Evolutionary conservation across 768 basidiomycete genomes (phyloP).

Genomic region (Boletus rubroflammeus): DNA sequence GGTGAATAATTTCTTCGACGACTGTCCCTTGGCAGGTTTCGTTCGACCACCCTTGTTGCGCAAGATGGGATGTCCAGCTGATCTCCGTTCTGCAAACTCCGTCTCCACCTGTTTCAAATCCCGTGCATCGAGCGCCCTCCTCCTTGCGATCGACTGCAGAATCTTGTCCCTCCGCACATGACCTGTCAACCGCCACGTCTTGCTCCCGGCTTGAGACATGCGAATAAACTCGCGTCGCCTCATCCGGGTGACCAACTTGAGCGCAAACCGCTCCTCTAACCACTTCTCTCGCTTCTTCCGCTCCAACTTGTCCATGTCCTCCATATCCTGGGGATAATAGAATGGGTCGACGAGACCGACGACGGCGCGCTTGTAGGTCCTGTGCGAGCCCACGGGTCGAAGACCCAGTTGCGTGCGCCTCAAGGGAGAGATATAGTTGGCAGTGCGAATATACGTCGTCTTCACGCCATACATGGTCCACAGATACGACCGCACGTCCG

Average conservation of each 20-base stretch:
- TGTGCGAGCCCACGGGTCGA: slow-evolving; percentile 34
- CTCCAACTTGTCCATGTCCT: slow-evolving; percentile 67
- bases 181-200: slow-evolving; percentile 39
- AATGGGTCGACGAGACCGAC: slow-evolving; percentile 92
- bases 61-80: slow-evolving; percentile 22
- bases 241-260: slow-evolving; percentile 35
- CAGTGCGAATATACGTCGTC: slow-evolving; percentile 94
- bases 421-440: slow-evolving; percentile 72
- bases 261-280: slow-evolving; percentile 59
- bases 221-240: slow-evolving; percentile 34
- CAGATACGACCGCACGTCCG: slow-evolving; percentile 86
- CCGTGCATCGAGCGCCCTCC: slow-evolving; percentile 41
- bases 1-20: slow-evolving; percentile 8
- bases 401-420: slow-evolving; percentile 29
- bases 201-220: slow-evolving; percentile 35
- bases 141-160: slow-evolving; percentile 46
- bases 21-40: slow-evolving; percentile 1
- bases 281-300: slow-evolving; percentile 53
- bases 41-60: slow-evolving; percentile 15
- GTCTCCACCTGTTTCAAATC: slow-evolving; percentile 37
- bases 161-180: slow-evolving; percentile 47
- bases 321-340: slow-evolving; percentile 81
- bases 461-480: slow-evolving; percentile 80
- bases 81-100: slow-evolving; percentile 26
- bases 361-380: slow-evolving; percentile 86